These are phyloP conservation scores for Amaranthus tricolor DNA, from an alignment of 179 eudicot species.

Conservation along the genomic window DNA sequence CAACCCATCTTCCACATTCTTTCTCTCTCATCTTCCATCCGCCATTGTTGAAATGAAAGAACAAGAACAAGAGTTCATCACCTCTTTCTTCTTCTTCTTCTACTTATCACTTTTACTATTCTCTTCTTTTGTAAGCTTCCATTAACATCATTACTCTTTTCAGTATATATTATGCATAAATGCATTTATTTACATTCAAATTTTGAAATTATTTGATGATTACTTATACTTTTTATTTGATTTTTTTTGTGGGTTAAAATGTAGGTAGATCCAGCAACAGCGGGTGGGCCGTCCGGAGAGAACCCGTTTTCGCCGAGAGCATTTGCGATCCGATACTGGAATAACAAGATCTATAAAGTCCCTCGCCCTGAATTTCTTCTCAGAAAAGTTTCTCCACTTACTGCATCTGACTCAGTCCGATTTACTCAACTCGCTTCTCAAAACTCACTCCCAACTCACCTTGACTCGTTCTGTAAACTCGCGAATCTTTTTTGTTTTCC, in stretches of 20 bases:
- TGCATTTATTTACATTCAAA: not conserved
- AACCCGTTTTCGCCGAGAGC: conserved; percentile 74
- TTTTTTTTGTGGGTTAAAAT: not conserved
- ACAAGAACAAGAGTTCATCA: conserved; percentile 22
- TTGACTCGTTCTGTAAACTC: conserved; percentile 60
- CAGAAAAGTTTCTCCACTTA: conserved; percentile 60
- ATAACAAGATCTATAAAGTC: conserved; percentile 65
- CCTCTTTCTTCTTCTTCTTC: conserved; percentile 29
- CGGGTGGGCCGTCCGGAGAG: conserved; percentile 23
- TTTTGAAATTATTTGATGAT: not conserved
- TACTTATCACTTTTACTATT: conserved; percentile 23
- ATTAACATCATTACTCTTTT: not conserved
- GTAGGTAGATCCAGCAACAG: conserved; percentile 17
- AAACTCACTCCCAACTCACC: conserved; percentile 45
- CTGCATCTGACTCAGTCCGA: conserved; percentile 48
- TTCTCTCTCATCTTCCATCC: conserved; percentile 8
- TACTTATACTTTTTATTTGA: not conserved
- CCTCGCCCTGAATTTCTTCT: conserved; percentile 63
- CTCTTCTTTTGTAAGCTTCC: conserved; percentile 30
- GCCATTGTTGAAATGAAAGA: conserved; percentile 16
- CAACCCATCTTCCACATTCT: conserved; percentile 21
- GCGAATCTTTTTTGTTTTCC: conserved; percentile 63
- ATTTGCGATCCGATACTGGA: conserved; percentile 67
- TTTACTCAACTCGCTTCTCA: conserved; percentile 53
- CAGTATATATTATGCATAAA: not conserved